Evolutionary conservation across 345 rosid genomes (phyloP), one percentile per base, ranked within the genome.

Genomic region (Arabis alpina): DNA sequence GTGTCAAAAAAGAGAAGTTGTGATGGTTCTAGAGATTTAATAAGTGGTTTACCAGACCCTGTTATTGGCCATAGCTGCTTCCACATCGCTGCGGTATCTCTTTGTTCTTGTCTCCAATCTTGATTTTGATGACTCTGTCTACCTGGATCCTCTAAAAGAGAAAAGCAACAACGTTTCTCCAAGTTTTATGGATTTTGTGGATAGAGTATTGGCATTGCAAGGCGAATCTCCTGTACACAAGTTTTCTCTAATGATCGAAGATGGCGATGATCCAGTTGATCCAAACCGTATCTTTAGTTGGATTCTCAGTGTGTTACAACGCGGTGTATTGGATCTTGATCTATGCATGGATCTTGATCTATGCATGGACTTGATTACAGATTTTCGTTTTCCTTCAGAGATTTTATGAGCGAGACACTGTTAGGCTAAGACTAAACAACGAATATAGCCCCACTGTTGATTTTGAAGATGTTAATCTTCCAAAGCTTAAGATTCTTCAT

Each of bases 141-240:
- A 15, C 3, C 10, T 15, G 24, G 8, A 4, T 42, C 47, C 47
- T 12, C 4, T 4, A 12, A 14, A 52, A 13, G 13, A 52, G 5
- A 0, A 10, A 2, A 4, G 0, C 4, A 30, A 2, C 34, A 2
- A 30, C 34, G 47, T 59, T 13, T 8, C 70, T 3, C 24, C 50
- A 53, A 66, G 51, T 41, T 66, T 66, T 15, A 25, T 27, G 30
- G 28, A 41, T 15, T 66, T 66, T 34, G 51, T 66, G 71, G 51
- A 66, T 6, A 66, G 71, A 27, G 51, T 53, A 2, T 40, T 66
- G 51, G 41, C 61, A 6, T 27, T 66, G 9, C 71, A 53, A 53
- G 71, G 42, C 8, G 15, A 15, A 10, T 41, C 41, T 41, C 14
- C 14, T 32, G 15, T 68, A 8, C 12, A 68, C 39, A 68, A 56